Percentiles rank a stretch among this genome's conserved stretches.
phyloP scores from a whole-genome alignment of 192 early-diverging fungal species.

The Spizellomyces sp. region DNA sequence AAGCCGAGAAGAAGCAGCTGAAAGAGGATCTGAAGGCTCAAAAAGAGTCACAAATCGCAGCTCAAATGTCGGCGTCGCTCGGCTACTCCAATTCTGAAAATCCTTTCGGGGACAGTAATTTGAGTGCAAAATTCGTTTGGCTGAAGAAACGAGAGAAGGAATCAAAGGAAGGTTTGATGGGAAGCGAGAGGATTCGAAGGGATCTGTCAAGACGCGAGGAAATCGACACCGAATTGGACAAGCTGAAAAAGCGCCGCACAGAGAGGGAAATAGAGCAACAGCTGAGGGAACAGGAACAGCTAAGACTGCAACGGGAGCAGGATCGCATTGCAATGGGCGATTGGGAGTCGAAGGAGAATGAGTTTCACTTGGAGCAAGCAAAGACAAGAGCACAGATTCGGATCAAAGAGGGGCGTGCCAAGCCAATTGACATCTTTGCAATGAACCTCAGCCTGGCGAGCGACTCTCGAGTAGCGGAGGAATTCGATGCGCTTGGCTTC shows the following conservation, averaged over 20 bases:
- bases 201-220: slow-evolving; percentile 66
- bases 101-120: slow-evolving; percentile 78
- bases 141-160: slow-evolving; percentile 90
- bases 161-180: slow-evolving; percentile 63
- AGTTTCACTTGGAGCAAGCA: slow-evolving; percentile 91
- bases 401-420: slow-evolving; percentile 81
- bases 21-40: slow-evolving; percentile 49
- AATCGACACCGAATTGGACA: slow-evolving; percentile 70
- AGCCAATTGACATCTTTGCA: slow-evolving; percentile 91
- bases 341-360: slow-evolving; percentile 91
- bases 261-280: slow-evolving; percentile 82
- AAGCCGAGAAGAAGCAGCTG: slow-evolving; percentile 36
- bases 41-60: slow-evolving; percentile 49
- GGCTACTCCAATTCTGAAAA: slow-evolving; percentile 77
- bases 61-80: slow-evolving; percentile 48
- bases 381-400: slow-evolving; percentile 91
- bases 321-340: slow-evolving; percentile 92
- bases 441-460: slow-evolving; percentile 84
- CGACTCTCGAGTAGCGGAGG: slow-evolving; percentile 62
- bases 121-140: slow-evolving; percentile 91
- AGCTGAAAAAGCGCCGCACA: slow-evolving; percentile 74
- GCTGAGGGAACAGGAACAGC: slow-evolving; percentile 77
- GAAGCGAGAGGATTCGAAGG: slow-evolving; percentile 51
- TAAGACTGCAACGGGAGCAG: slow-evolving; percentile 75
- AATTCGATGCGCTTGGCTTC: slow-evolving; percentile 74